Conservation (phyloP, 805 yeast genomes). For the Sugiyamaella smithiae region DNA sequence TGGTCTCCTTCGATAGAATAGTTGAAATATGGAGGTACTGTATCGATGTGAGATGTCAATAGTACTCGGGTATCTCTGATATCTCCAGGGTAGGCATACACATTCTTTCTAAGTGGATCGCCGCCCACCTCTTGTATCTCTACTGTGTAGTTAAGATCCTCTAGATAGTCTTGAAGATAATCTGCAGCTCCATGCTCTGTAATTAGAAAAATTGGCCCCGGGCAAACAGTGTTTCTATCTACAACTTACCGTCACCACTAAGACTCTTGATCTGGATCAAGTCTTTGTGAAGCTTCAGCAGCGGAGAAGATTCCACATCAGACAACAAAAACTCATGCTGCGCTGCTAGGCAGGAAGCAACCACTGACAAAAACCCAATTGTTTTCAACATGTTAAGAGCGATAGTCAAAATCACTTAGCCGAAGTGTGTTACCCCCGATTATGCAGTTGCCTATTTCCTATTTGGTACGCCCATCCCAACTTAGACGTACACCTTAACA, state of each 20-base stretch:
- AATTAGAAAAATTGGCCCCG: no score
- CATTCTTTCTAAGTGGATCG: conserved; percentile 42
- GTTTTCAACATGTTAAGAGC: not conserved
- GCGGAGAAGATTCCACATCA: not conserved
- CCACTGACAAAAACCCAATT: not conserved
- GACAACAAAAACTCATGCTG: not conserved
- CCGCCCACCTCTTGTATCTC: conserved; percentile 41
- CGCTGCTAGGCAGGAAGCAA: not conserved
- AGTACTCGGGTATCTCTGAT: conserved; percentile 47
- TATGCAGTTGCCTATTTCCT: no score
- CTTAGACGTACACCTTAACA: no score
- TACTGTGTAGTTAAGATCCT: conserved; percentile 49
- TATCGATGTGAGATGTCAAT: conserved; percentile 65
- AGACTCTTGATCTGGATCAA: conserved; percentile 39
- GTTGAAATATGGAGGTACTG: conserved; percentile 65
- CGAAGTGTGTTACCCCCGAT: no score
- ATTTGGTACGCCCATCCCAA: no score
- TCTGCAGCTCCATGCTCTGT: conserved; percentile 35
- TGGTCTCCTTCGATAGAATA: conserved; percentile 45
- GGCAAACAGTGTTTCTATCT: no score
- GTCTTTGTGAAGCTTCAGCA: conserved; percentile 34
- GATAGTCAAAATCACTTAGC: no score
- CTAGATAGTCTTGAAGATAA: conserved; percentile 41
- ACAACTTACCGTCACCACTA: conserved; percentile 32
- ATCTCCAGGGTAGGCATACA: conserved; percentile 55